Base-by-base conservation (phyloP, 2,329 filamentous ascomycete genomes). In the Penicillium sp. region DNA sequence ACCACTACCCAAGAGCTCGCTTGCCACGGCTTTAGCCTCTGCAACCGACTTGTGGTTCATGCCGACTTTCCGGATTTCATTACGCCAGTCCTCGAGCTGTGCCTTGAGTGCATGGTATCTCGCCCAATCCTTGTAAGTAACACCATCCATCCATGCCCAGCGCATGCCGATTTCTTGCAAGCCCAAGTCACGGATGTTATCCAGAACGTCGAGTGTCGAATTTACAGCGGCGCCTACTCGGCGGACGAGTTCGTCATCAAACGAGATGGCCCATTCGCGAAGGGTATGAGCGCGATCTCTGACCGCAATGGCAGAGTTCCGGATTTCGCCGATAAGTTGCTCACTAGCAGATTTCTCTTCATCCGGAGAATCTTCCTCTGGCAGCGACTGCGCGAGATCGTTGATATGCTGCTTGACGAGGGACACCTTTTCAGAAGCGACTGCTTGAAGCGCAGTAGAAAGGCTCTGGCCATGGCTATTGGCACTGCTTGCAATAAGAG, bases 41-140 rank as follows among this genome's bases (percentile, higher is more conserved):
- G 80, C 75, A 11, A 96, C 78, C 24, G 83, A 85, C 8, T 87
- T 82, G 67, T 96, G 89, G 3, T 84, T 81, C 53, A 87, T 81
- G 35, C 90, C 88, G 47, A 92, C 82, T 52, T 85, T 79, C 67
- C 90, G 86, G 43, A 99, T 85, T 61, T 95, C 89, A 31, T 83
- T 79, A 49, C 89, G 87, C 91, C 92, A 96, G 63, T 90, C 84
- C 43, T 87, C 86, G 46, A 96, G 89, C 11, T 88, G 87, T 48
- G 82, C 83, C 75, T 89, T 95, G 51, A 99, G 79, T 53, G 89
- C 84, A 69, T 97, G 91, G 67, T 96, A 99, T 69, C 92, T 94
- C 53, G 87, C 84, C 94, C 94, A 99, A 70, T 99, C 91, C 70
- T 95, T 92, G 79, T 99, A 96, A 1, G 92, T 95, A 55, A 99